These are phyloP conservation scores for Carex pumila DNA, from an alignment of 176 grass and related monocot species.

Conservation along the genomic window DNA sequence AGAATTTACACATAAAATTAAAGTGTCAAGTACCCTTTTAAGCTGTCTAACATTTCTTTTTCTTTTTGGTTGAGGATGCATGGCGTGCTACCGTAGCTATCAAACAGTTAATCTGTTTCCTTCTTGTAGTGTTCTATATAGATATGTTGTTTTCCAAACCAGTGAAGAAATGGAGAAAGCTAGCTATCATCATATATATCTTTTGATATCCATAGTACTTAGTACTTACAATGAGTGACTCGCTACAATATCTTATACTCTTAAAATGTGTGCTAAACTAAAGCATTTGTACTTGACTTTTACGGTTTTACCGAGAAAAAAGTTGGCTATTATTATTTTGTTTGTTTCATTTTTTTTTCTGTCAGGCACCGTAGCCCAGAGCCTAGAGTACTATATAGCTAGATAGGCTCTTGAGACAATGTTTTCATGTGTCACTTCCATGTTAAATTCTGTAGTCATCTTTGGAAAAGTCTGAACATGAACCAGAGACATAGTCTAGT, in stretches of 20 bases:
- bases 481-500: conserved; percentile 22
- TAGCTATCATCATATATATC: not conserved
- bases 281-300: conserved; percentile 5
- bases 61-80: no score
- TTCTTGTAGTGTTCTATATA: no score
- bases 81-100: not conserved
- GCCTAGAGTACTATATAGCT: not conserved
- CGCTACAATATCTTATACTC: not conserved
- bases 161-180: not conserved
- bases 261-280: not conserved
- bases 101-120: not conserved
- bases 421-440: conserved; percentile 10
- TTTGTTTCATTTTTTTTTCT: not conserved
- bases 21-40: not conserved
- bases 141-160: no score
- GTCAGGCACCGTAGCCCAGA: not conserved
- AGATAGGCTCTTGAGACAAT: not conserved
- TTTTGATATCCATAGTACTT: not conserved
- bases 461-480: conserved; percentile 20
- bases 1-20: not conserved
- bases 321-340: conserved; percentile 19
- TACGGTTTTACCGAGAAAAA: not conserved
- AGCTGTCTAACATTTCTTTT: not conserved
- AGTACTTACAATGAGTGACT: not conserved
- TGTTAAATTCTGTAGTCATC: not conserved